phyloP scores from a whole-genome alignment of 2,329 filamentous ascomycete species.

The Xylariaceae sp. region DNA sequence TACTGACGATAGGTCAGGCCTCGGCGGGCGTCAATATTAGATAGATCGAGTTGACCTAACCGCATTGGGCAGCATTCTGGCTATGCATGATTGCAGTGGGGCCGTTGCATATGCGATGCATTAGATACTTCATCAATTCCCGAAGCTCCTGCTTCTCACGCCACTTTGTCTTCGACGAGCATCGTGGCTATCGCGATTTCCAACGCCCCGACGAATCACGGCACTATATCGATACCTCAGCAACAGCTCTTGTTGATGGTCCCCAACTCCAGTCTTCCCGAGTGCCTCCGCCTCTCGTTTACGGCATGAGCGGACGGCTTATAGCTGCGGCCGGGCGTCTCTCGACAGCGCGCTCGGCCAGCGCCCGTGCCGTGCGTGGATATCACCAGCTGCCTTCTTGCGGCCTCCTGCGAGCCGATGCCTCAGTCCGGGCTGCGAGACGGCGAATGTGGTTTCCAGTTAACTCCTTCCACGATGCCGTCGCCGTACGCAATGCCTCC shows the following conservation, averaged over 20 bases:
- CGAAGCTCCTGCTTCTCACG: conserved; percentile 1
- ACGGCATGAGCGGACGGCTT: conserved; percentile 35
- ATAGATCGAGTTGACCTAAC: too few species aligned
- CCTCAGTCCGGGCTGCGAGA: conserved; percentile 56
- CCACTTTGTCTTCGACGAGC: conserved; percentile 7
- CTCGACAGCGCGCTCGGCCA: conserved; percentile 25
- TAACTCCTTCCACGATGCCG: conserved; percentile 79
- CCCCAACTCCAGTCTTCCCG: conserved; percentile 10
- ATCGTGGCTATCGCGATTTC: conserved; percentile 3
- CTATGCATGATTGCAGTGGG: conserved; percentile 2
- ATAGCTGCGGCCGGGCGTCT: conserved; percentile 32
- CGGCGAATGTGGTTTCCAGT: conserved; percentile 72
- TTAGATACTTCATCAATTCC: neutral
- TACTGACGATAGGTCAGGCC: too few species aligned
- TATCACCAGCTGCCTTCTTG: conserved; percentile 65
- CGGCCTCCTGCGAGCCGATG: conserved; percentile 65
- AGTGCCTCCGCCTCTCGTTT: conserved; percentile 30
- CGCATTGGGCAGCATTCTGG: neutral
- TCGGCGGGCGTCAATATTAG: too few species aligned
- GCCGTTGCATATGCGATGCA: conserved; percentile 3
- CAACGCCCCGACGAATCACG: neutral
- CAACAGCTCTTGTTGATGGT: conserved; percentile 24
- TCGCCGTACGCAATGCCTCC: conserved; percentile 59
- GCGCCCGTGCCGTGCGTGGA: conserved; percentile 53
- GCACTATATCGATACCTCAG: neutral